Evolutionary conservation across 305 asterid species (phyloP), one percentile per base, ranked within the genome.

Genomic region (Lippia alba): DNA sequence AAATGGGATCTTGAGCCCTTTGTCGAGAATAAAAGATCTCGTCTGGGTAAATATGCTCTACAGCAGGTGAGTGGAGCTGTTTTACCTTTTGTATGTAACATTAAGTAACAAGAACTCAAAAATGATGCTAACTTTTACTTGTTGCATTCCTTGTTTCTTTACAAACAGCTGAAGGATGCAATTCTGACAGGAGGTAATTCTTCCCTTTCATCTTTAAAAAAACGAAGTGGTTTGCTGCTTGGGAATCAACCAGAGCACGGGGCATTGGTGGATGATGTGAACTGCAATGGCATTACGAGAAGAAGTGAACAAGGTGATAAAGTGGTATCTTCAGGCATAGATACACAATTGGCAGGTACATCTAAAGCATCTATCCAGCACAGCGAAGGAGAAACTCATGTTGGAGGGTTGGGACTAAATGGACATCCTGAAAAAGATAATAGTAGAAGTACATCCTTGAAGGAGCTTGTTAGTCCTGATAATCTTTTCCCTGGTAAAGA

Each of bases 1-100:
- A 86, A 86, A 74, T 86, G 91, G 96, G 96, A 91, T 82, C 72
- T 91, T 74, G 76, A 72, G 75, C 80, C 96, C 54, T 93, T 90
- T 80, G 74, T 89, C 55, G 55, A 49, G 66, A 81, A 81, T 50
- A 91, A 91, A 74, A 89, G 86, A 60, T 82, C 83, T 36, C 63
- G 57, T 63, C 75, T 82, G 75, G 77, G 85, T 17, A 70, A 72
- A 54, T 67, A 36, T 80, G 67, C 81, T 58, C 77, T 91, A 60
- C 81, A 78, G 71, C 73, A 85, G 91, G 96, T 92, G 80, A 74
- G 48, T 12, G 46, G 36, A 34, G 18, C 61, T 30, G 44, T 69
- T 74, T 79, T 24, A 72, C 74, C 80, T 94, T 19, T 59, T 74
- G 20, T 59, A 32, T 61, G 24, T 32, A 36, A 67, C 66, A 39